Percentiles rank a stretch among this genome's conserved stretches.
These are phyloP conservation scores for Dactylonectria macrodidyma DNA, from an alignment of 2,329 filamentous ascomycete genomes.

Conservation along the genomic window DNA sequence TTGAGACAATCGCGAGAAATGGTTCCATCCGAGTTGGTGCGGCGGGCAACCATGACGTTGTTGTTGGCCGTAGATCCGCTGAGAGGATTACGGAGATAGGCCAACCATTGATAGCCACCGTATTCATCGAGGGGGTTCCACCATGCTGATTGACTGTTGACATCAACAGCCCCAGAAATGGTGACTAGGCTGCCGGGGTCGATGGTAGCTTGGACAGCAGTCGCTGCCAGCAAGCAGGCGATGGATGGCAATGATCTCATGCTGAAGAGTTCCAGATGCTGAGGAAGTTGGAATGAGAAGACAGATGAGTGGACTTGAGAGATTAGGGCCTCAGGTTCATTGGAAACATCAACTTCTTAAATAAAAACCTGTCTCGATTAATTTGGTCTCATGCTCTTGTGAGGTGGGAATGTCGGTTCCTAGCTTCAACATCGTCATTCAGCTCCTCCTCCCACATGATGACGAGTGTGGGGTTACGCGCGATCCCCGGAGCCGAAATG, in stretches of 20 bases:
- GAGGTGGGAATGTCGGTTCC: not conserved
- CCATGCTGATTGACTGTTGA: conserved; percentile 44
- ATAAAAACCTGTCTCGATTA: not conserved
- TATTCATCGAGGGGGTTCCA: conserved; percentile 46
- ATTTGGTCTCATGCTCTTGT: not conserved
- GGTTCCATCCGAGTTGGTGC: conserved; percentile 34
- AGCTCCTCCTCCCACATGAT: conserved; percentile 24
- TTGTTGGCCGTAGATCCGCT: conserved; percentile 41
- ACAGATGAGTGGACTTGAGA: not conserved
- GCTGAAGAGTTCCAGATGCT: not conserved
- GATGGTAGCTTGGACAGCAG: conserved; percentile 30
- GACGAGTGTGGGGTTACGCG: conserved; percentile 19
- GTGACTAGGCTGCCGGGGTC: conserved; percentile 32
- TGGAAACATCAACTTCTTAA: conserved; percentile 5
- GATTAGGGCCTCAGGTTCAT: not conserved
- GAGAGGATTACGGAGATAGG: conserved; percentile 44
- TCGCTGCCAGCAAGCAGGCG: conserved; percentile 20
- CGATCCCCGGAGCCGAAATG: conserved; percentile 2
- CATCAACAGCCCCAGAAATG: conserved; percentile 39
- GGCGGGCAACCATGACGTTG: conserved; percentile 46
- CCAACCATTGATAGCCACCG: conserved; percentile 42
- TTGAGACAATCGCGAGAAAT: conserved; percentile 44
- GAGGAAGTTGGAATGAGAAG: not conserved
- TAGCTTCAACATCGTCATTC: conserved; percentile 12
- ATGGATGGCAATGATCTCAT: conserved; percentile 23